These are phyloP conservation scores for Alternaria triticimaculans DNA, from an alignment of 2,329 filamentous ascomycete species.

Conservation along the genomic window DNA sequence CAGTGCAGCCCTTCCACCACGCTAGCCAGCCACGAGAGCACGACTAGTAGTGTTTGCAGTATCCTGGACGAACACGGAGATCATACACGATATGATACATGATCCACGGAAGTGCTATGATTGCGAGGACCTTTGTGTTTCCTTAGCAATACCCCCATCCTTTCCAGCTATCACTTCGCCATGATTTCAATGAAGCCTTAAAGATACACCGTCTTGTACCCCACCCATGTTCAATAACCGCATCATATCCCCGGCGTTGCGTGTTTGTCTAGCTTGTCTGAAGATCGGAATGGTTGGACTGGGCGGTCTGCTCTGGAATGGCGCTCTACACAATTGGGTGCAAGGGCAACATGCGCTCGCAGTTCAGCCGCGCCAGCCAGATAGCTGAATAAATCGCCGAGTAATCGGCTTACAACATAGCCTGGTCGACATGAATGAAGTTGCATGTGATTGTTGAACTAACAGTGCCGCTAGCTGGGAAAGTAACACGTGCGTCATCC, in stretches of 20 bases:
- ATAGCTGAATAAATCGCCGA: conserved; percentile 36
- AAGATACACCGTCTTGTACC: conserved; percentile 54
- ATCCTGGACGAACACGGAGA: conserved; percentile 21
- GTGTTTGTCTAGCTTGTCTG: conserved; percentile 38
- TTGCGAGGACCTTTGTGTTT: conserved; percentile 24
- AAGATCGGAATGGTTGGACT: conserved; percentile 30
- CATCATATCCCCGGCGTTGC: conserved; percentile 53
- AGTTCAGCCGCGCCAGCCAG: conserved; percentile 27
- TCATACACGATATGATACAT: conserved; percentile 35
- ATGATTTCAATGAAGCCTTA: conserved; percentile 48
- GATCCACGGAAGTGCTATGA: conserved; percentile 29
- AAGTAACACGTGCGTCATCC: conserved; percentile 22
- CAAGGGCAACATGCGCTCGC: conserved; percentile 19
- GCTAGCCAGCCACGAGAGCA: conserved; percentile 12
- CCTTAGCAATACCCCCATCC: conserved; percentile 32
- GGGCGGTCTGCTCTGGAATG: conserved; percentile 25
- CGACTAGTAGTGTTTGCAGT: conserved; percentile 16
- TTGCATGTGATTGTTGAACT: not conserved
- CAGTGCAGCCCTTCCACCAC: conserved; percentile 7
- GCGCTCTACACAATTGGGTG: conserved; percentile 19
- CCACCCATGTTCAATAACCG: conserved; percentile 41
- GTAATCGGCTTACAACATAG: conserved; percentile 19
- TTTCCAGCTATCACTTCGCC: conserved; percentile 34
- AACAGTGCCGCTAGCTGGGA: conserved; percentile 2
- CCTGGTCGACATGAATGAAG: not conserved